phyloP scores from a whole-genome alignment of 169 alveolate species.

The Eimeria acervulina region DNA sequence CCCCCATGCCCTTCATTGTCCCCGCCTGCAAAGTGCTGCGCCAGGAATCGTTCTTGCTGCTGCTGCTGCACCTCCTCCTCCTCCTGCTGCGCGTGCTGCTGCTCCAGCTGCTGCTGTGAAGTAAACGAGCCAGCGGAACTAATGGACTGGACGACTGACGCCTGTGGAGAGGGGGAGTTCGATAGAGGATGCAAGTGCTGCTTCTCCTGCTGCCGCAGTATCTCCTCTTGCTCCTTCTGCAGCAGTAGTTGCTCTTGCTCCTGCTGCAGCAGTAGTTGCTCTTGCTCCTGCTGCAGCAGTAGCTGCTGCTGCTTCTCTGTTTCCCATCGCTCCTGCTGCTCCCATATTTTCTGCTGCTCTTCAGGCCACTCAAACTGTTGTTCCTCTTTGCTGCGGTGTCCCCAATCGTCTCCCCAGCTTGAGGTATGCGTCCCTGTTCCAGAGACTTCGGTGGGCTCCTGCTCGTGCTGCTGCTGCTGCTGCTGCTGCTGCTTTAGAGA shows the following conservation, averaged over 20 bases:
- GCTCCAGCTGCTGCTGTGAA: not conserved
- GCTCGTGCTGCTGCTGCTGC: constrained; percentile 24
- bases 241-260: constrained; percentile 6
- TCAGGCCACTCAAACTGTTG: not conserved
- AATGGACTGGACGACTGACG: not conserved
- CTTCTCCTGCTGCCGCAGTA: constrained; percentile 1
- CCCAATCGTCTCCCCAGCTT: constrained; percentile 5
- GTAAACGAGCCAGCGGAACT: not conserved
- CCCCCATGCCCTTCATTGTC: not conserved
- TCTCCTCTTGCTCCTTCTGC: not conserved
- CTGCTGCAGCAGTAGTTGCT: not conserved
- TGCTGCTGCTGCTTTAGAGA: constrained; percentile 32
- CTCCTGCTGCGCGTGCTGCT: not conserved
- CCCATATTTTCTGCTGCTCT: constrained; percentile 21
- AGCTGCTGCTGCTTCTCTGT: not conserved
- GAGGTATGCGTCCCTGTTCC: constrained; percentile 9
- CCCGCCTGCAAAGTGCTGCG: not conserved
- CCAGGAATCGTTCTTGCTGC: not conserved
- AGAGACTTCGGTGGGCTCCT: constrained; percentile 2
- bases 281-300: not conserved
- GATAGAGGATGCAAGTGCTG: constrained; percentile 4
- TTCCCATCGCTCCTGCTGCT: constrained; percentile 26
- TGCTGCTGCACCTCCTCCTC: not conserved
- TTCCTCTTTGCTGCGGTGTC: not conserved
- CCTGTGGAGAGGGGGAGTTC: not conserved